Base-by-base conservation (phyloP, 805 yeast species). In the Cyberlindnera nakhonratchasimensis region DNA sequence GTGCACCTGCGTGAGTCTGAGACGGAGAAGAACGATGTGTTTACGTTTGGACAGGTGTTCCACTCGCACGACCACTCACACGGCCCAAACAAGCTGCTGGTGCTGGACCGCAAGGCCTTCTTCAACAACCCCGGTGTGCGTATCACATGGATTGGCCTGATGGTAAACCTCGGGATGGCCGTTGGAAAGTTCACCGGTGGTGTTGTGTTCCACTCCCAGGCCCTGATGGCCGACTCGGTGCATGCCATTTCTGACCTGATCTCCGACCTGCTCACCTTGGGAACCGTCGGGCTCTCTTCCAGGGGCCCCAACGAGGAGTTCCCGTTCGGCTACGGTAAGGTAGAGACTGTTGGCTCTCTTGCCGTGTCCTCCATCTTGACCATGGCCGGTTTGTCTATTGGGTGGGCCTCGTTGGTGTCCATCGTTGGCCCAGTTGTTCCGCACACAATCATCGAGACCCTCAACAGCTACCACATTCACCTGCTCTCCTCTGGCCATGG, bases 201-300 rank as follows among this genome's bases (percentile, higher is more conserved):
- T 7, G 70, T 87, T 14, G 80, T 80, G 29, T 93, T 93, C 74
- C 96, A 93, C 62, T 93, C 99, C 0, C 96, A 90, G 61, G 90
- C 97, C 2, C 74, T 93, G 43, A 61, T 90, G 37, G 99, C 99
- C 1, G 99, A 93, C 64, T 90, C 97, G 1, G 82, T 89, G 22
- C 99, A 93, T 65, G 91, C 98, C 0, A 72, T 87, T 17, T 82
- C 95, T 35, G 99, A 93, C 64, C 70, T 91, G 67, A 75, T 93
- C 13, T 86, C 96, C 8, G 99, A 93, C 62, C 75, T 91, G 34
- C 67, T 93, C 50, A 93, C 99, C 0, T 69, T 93, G 43, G 82
- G 89, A 5, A 91, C 98, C 1, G 96, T 93, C 16, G 80, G 86
- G 24, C 79, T 84, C 37, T 81, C 95, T 5, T 63, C 72, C 10